phyloP scores from a whole-genome alignment of 2,329 filamentous ascomycete species.

The Ophiocordyceps robertsii region DNA sequence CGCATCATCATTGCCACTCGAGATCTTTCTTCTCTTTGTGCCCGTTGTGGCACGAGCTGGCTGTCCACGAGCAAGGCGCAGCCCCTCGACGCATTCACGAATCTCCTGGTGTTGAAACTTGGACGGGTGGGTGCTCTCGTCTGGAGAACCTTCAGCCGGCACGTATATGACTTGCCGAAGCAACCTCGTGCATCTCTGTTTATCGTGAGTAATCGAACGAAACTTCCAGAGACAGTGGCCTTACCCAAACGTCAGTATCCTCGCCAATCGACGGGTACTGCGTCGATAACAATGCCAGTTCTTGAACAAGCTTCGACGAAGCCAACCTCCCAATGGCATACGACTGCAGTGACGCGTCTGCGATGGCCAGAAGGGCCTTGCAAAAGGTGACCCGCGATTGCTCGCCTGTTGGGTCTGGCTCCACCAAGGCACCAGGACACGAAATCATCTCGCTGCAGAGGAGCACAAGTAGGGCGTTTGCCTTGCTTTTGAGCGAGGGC shows the following conservation, averaged over 20 bases:
- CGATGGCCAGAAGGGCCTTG: slow-evolving; percentile 22
- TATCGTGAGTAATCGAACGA: slow-evolving; percentile 7
- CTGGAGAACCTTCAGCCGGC: slow-evolving; percentile 7
- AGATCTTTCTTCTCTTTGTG: slow-evolving; percentile 17
- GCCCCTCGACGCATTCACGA: slow-evolving; percentile 12
- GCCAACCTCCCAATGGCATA: slow-evolving; percentile 24
- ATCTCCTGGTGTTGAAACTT: slow-evolving; percentile 16
- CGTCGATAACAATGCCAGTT: slow-evolving; percentile 21
- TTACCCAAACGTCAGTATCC: slow-evolving; percentile 29
- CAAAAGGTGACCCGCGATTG: slow-evolving; percentile 21
- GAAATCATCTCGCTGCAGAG: slow-evolving; percentile 28
- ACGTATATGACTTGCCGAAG: slow-evolving; percentile 13
- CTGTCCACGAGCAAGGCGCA: slow-evolving; percentile 14
- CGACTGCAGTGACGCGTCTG: slow-evolving; percentile 19
- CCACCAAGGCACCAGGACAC: slow-evolving; percentile 16
- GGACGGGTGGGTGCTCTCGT: slow-evolving; percentile 12
- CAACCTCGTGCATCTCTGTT: slow-evolving; percentile 15
- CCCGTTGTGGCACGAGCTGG: slow-evolving; percentile 4
- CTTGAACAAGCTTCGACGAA: slow-evolving; percentile 28
- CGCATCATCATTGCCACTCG: slow-evolving; percentile 7
- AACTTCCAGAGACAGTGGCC: slow-evolving; percentile 1
- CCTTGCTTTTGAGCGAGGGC: slow-evolving; percentile 19
- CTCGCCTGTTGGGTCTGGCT: slow-evolving; percentile 11
- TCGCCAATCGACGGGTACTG: slow-evolving; percentile 17
- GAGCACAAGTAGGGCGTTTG: slow-evolving; percentile 23